Conservation (phyloP, 2,329 filamentous ascomycete species). For the Fusarium protoensiforme region DNA sequence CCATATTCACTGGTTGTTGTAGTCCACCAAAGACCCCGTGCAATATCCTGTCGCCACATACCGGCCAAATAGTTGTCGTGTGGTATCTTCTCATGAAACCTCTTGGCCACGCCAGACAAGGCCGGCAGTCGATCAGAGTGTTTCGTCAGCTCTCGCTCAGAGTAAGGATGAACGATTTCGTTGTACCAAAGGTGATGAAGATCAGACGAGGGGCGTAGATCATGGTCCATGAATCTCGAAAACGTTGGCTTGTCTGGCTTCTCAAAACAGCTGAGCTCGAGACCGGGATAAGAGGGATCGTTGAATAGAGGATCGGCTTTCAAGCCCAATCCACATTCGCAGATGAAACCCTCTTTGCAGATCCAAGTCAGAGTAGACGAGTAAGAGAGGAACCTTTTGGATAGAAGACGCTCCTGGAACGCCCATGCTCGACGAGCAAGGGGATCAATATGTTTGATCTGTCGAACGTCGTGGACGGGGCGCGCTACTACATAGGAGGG, state of each 20-base stretch:
- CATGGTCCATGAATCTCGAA: not conserved
- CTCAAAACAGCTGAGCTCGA: not conserved
- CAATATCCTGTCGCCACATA: not conserved
- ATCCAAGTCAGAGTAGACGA: not conserved
- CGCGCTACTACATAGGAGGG: not conserved
- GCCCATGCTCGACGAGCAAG: not conserved
- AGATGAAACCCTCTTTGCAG: not conserved
- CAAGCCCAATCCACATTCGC: not conserved
- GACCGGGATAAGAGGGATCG: not conserved
- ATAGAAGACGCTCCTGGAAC: not conserved
- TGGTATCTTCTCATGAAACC: not conserved
- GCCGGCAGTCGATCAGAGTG: not conserved
- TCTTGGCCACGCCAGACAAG: not conserved
- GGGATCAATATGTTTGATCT: not conserved
- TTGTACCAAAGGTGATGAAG: not conserved
- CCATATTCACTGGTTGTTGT: not conserved
- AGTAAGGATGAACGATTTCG: not conserved
- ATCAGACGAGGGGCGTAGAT: not conserved
- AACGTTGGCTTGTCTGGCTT: not conserved
- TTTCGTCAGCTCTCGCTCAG: not conserved
- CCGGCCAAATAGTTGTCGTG: not conserved
- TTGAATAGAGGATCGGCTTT: not conserved
- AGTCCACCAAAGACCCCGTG: not conserved
- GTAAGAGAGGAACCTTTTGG: not conserved
- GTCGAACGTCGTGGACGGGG: not conserved